Percentiles rank a stretch among this genome's conserved stretches.
Evolutionary conservation across 805 yeast species (phyloP).

Genomic region (Sugiyamaella chiloensis): DNA sequence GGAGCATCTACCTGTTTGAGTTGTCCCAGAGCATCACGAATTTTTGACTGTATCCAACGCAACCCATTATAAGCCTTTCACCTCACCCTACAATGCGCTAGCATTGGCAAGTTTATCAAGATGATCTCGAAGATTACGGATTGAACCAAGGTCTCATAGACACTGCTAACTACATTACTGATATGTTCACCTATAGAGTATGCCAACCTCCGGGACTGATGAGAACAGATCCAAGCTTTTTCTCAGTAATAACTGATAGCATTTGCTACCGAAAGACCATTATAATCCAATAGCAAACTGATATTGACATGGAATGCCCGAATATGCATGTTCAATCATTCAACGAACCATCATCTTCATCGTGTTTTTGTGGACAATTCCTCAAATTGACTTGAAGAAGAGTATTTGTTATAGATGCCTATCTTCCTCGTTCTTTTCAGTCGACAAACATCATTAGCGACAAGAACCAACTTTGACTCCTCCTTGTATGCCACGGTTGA

Average conservation of each 20-base stretch:
- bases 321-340: background rate
- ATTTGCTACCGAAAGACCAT: conserved; percentile 13
- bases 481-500: no score
- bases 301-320: conserved; percentile 7
- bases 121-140: conserved; percentile 3
- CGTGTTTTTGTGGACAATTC: no score
- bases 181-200: background rate
- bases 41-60: conserved; percentile 6
- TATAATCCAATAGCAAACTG: conserved; percentile 14
- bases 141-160: no score
- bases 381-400: no score
- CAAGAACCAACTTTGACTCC: no score
- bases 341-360: no score
- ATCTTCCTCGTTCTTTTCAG: no score
- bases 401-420: no score
- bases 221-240: conserved; percentile 21
- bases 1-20: conserved; percentile 15
- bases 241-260: conserved; percentile 16
- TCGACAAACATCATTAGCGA: no score
- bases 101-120: background rate
- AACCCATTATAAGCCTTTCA: conserved; percentile 8
- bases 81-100: conserved; percentile 10
- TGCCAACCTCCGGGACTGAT: conserved; percentile 24
- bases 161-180: no score
- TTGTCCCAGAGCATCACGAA: conserved; percentile 19